These are phyloP conservation scores for Trichoderma endophyticum DNA, from an alignment of 2,329 filamentous ascomycete genomes.

Conservation along the genomic window DNA sequence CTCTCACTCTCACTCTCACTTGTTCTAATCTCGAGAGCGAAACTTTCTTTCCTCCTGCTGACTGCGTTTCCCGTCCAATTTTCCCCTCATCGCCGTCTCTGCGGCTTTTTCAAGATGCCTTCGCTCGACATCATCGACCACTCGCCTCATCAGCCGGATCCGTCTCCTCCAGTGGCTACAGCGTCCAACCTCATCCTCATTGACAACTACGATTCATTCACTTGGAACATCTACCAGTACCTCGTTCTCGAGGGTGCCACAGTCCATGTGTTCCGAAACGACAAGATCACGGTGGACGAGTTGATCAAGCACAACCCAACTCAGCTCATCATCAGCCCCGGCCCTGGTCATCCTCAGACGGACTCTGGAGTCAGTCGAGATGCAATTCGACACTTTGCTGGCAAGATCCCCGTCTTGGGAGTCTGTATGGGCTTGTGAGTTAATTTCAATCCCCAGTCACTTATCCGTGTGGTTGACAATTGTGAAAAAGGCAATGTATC, in stretches of 20 bases:
- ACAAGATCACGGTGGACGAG: constrained; percentile 82
- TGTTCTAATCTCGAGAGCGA: not conserved
- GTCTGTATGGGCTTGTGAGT: constrained; percentile 96
- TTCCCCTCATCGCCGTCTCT: not conserved
- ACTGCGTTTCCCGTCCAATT: not conserved
- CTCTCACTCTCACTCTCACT: not conserved
- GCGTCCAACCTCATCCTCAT: constrained; percentile 92
- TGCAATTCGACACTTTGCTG: constrained; percentile 85
- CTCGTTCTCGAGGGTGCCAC: constrained; percentile 91
- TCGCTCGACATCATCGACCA: constrained; percentile 63
- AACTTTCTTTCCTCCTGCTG: not conserved
- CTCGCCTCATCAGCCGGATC: constrained; percentile 79
- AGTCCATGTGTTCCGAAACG: constrained; percentile 88
- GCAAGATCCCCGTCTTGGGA: constrained; percentile 93
- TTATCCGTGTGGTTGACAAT: constrained; percentile 4
- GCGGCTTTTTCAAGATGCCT: constrained; percentile 41
- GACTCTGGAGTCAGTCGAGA: constrained; percentile 93
- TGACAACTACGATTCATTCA: constrained; percentile 99
- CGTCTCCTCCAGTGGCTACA: constrained; percentile 67
- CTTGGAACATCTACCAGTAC: constrained; percentile 99
- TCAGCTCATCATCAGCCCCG: constrained; percentile 91
- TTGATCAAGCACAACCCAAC: constrained; percentile 81
- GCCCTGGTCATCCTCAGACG: constrained; percentile 84
- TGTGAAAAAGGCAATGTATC: constrained; percentile 73
- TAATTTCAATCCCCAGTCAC: not conserved